phyloP scores from a whole-genome alignment of 495 filamentous ascomycete genomes.

The Cryomyces antarcticus region DNA sequence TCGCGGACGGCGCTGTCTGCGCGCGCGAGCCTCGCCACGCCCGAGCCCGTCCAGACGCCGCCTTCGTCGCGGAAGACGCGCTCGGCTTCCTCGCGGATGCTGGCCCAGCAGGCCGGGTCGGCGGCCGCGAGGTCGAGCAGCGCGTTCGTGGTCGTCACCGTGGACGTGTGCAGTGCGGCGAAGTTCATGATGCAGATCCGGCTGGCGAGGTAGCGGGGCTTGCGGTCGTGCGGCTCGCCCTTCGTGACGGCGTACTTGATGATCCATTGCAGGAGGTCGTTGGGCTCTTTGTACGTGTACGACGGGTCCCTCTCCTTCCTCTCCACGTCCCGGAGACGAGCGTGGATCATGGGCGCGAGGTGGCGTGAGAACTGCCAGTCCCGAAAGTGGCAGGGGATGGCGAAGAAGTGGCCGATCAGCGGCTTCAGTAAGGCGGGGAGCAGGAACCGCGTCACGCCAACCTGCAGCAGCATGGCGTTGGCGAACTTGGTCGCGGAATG shows the following conservation, averaged over 20 bases:
- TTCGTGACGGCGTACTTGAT: neutral
- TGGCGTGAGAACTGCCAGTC: conserved; percentile 10
- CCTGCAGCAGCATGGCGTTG: neutral
- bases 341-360: conserved; percentile 11
- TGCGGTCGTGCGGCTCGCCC: neutral
- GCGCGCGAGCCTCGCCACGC: conserved; percentile 15
- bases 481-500: neutral
- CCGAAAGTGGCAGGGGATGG: neutral
- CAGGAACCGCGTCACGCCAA: neutral
- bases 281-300: neutral
- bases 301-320: neutral
- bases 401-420: conserved; percentile 5
- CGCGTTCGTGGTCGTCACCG: neutral
- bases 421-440: neutral
- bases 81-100: conserved; percentile 1
- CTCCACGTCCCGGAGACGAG: neutral
- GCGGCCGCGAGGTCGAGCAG: conserved; percentile 1
- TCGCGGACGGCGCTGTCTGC: conserved; percentile 25
- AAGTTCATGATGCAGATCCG: conserved; percentile 1
- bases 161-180: conserved; percentile 1
- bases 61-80: neutral
- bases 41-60: conserved; percentile 3
- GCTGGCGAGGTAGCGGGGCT: neutral
- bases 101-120: neutral
- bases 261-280: neutral